Conservation (phyloP, 2,329 filamentous ascomycete species). For the Alternaria panax region DNA sequence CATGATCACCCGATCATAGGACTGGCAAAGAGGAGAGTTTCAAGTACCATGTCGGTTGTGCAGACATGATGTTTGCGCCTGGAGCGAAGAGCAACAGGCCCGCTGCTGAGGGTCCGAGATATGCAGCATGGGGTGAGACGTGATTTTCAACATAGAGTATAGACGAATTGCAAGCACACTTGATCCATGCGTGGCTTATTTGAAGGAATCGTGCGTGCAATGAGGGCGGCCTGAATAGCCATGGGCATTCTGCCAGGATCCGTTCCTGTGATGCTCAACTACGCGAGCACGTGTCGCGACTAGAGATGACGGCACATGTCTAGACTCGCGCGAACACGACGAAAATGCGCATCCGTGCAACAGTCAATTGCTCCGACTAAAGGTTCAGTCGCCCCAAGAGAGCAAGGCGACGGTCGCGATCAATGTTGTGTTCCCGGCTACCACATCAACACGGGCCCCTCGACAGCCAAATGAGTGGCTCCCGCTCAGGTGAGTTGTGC, state of each 20-base stretch:
- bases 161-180: constrained; percentile 7
- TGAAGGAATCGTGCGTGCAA: neutral
- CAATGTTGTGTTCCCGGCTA: neutral
- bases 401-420: neutral
- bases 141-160: constrained; percentile 12
- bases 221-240: neutral
- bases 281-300: constrained; percentile 5
- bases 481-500: neutral
- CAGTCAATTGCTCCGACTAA: neutral
- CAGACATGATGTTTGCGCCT: neutral
- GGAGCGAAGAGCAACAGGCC: neutral
- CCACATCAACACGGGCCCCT: constrained; percentile 1
- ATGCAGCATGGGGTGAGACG: neutral
- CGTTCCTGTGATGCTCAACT: neutral
- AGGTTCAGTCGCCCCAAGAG: neutral
- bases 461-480: neutral
- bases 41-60: neutral
- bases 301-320: neutral
- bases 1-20: constrained; percentile 63
- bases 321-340: neutral
- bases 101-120: neutral
- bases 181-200: constrained; percentile 2
- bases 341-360: neutral
- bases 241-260: neutral
- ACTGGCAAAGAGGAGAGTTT: neutral